These are phyloP conservation scores for Monsonia emarginata DNA, from an alignment of 441 rosid species.

Conservation along the genomic window DNA sequence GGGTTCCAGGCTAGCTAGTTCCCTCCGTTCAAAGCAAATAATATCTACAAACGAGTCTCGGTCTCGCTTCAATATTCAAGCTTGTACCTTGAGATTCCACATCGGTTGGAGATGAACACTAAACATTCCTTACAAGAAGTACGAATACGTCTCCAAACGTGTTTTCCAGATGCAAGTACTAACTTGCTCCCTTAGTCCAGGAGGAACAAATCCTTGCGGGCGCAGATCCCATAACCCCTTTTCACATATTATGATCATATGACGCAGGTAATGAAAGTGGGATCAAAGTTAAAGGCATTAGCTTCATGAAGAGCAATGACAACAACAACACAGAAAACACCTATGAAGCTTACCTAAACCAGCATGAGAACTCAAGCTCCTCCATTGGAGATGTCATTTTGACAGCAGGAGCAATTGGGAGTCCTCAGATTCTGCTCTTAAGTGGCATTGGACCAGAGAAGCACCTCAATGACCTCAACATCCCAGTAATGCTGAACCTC, in stretches of 20 bases:
- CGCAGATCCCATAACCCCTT: no score
- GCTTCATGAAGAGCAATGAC: slow-evolving; percentile 47
- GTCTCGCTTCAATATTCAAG: no score
- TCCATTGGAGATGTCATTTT: slow-evolving; percentile 46
- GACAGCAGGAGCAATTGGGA: slow-evolving; percentile 67
- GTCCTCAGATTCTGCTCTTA: slow-evolving; percentile 59
- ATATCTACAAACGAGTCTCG: no score
- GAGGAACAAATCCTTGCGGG: no score
- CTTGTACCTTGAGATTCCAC: no score
- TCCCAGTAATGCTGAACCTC: slow-evolving; percentile 31
- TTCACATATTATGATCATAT: not conserved
- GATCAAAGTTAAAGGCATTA: slow-evolving; percentile 36
- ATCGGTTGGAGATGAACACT: no score
- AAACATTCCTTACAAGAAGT: no score
- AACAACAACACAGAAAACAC: slow-evolving; percentile 21
- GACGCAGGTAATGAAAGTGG: slow-evolving; percentile 30
- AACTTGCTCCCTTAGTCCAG: no score
- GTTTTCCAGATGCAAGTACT: no score
- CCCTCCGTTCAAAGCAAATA: no score
- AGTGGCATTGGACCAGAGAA: slow-evolving; percentile 59
- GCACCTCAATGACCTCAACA: slow-evolving; percentile 35
- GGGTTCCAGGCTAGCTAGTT: no score
- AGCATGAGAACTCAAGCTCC: slow-evolving; percentile 25
- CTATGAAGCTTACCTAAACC: slow-evolving; percentile 41
- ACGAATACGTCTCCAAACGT: no score